Conservation (phyloP, 75 land plant species). For the Picea sitchensis region DNA sequence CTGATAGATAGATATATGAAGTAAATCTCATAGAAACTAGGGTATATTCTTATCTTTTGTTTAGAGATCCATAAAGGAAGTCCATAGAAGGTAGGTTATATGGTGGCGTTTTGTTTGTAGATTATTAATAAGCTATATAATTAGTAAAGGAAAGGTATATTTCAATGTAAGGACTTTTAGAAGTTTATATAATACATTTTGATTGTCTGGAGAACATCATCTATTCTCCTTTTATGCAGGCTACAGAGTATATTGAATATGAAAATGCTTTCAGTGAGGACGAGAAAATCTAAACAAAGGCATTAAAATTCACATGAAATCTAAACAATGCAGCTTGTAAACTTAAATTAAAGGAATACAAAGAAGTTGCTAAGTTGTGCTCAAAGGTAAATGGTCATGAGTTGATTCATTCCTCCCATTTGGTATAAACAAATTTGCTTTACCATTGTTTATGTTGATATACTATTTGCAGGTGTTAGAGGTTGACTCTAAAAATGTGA, state of each 20-base stretch:
- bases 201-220: neutral
- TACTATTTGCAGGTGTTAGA: slow-evolving; percentile 32
- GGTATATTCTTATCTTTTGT: too few species aligned
- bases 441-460: neutral
- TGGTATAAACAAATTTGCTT: neutral
- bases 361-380: slow-evolving; percentile 26
- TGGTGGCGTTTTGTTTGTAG: neutral
- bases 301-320: slow-evolving; percentile 31
- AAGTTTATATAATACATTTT: neutral
- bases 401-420: neutral
- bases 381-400: slow-evolving; percentile 27
- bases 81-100: too few species aligned
- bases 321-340: slow-evolving; percentile 50
- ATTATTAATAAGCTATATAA: neutral
- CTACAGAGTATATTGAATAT: slow-evolving; percentile 27
- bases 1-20: neutral
- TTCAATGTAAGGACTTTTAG: neutral
- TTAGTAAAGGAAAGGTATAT: neutral
- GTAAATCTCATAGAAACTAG: too few species aligned
- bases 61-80: too few species aligned
- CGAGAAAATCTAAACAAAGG: slow-evolving; percentile 31
- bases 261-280: slow-evolving; percentile 29
- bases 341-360: slow-evolving; percentile 37
- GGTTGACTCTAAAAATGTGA: slow-evolving; percentile 49
- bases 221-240: slow-evolving; percentile 17